These are phyloP conservation scores for Stellera chamaejasme DNA, from an alignment of 345 rosid genomes.

Conservation along the genomic window DNA sequence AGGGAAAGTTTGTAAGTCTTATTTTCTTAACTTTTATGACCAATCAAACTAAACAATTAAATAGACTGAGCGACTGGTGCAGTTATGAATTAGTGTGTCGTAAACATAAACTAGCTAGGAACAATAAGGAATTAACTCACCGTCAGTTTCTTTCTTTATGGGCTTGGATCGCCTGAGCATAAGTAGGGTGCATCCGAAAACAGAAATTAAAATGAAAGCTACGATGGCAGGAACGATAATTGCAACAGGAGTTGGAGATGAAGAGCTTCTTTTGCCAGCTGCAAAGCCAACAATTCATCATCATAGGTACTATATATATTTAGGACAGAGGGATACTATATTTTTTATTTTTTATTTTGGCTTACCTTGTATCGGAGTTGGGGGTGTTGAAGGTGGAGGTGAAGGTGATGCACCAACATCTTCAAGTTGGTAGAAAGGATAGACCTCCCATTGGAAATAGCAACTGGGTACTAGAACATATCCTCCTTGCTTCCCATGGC, in stretches of 20 bases:
- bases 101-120: too few relatives aligned
- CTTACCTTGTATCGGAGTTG: not conserved
- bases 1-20: too few relatives aligned
- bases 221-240: too few relatives aligned
- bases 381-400: not conserved
- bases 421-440: slow-evolving; percentile 20
- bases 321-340: too few relatives aligned
- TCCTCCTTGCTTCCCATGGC: slow-evolving; percentile 34
- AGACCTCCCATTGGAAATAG: slow-evolving; percentile 36
- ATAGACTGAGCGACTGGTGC: too few relatives aligned
- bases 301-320: not conserved
- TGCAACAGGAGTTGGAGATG: too few relatives aligned
- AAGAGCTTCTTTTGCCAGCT: not conserved
- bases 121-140: too few relatives aligned
- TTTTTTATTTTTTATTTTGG: not conserved
- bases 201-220: too few relatives aligned
- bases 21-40: too few relatives aligned
- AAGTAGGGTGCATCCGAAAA: not conserved
- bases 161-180: slow-evolving; percentile 3
- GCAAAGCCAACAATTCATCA: not conserved
- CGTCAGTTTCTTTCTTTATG: not conserved
- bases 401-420: slow-evolving; percentile 14
- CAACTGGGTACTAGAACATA: slow-evolving; percentile 34
- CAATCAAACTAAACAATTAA: too few relatives aligned
- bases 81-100: too few relatives aligned